Percentiles rank a stretch among this genome's conserved stretches.
Evolutionary conservation across 1,284 basidiomycete species (phyloP).

Genomic region (Sanghuangporus weigelae): DNA sequence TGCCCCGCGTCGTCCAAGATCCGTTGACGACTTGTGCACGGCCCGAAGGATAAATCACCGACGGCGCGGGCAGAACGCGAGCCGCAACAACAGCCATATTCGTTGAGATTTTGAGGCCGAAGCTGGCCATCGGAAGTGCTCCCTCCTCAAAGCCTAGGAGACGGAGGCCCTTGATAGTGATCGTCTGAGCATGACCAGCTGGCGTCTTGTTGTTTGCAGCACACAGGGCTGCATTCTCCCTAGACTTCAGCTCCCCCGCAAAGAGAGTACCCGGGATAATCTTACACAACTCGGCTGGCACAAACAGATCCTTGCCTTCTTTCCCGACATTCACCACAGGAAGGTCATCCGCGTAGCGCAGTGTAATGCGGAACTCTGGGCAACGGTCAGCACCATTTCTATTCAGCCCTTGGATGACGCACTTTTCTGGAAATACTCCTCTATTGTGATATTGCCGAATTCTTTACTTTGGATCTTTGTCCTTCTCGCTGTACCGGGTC

Average conservation of each 20-base stretch:
- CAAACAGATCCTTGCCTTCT: constrained; percentile 36
- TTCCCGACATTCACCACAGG: constrained; percentile 56
- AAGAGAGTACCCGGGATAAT: constrained; percentile 53
- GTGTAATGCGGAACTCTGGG: constrained; percentile 50
- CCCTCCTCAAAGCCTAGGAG: constrained; percentile 43
- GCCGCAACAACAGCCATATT: constrained; percentile 56
- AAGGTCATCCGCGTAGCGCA: constrained; percentile 44
- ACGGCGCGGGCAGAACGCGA: constrained; percentile 55
- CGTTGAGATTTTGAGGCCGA: constrained; percentile 47
- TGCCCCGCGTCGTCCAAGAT: constrained; percentile 64
- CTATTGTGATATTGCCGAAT: constrained; percentile 48
- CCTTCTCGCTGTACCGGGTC: constrained; percentile 38
- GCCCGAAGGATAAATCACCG: constrained; percentile 47
- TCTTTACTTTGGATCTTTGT: constrained; percentile 51
- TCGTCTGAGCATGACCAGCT: constrained; percentile 35
- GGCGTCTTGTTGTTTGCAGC: constrained; percentile 4
- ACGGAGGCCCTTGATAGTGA: constrained; percentile 51
- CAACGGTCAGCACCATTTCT: background rate
- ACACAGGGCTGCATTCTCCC: constrained; percentile 1
- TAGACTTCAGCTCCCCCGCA: constrained; percentile 34
- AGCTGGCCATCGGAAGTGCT: constrained; percentile 36
- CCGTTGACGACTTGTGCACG: constrained; percentile 43
- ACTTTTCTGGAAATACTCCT: constrained; percentile 60
- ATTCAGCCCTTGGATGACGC: constrained; percentile 17
- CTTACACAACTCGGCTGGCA: constrained; percentile 67